These are phyloP conservation scores for Microbotryum silenes-acaulis DNA, from an alignment of 1,284 basidiomycete species.

Conservation along the genomic window DNA sequence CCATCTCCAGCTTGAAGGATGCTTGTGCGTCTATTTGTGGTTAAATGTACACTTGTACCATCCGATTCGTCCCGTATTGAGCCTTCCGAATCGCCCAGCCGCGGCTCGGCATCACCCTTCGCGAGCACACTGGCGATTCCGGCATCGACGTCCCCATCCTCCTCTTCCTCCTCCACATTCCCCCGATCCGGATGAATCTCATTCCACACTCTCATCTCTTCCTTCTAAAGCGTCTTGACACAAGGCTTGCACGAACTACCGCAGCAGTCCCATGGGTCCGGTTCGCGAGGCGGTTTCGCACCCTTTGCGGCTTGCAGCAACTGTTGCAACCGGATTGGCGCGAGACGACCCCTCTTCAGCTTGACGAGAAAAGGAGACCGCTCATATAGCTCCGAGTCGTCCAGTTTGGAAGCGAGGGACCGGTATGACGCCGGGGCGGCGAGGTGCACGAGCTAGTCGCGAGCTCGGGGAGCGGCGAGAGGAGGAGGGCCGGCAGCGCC, in stretches of 20 bases:
- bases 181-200: conserved; percentile 24
- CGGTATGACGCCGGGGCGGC: too few relatives aligned
- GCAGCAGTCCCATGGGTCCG: conserved; percentile 26
- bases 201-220: conserved; percentile 23
- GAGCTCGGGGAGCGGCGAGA: too few relatives aligned
- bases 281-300: conserved; percentile 8
- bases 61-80: too few relatives aligned
- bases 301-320: conserved; percentile 3
- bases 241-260: conserved; percentile 27
- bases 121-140: too few relatives aligned
- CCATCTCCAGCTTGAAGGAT: too few relatives aligned
- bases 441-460: too few relatives aligned
- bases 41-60: too few relatives aligned
- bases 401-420: too few relatives aligned
- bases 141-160: not conserved
- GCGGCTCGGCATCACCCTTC: too few relatives aligned
- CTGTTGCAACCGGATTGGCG: conserved; percentile 15
- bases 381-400: not conserved
- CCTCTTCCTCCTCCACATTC: conserved; percentile 2
- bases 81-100: too few relatives aligned
- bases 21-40: too few relatives aligned
- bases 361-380: conserved; percentile 16
- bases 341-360: conserved; percentile 21
- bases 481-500: too few relatives aligned
- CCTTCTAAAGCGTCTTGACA: conserved; percentile 15